phyloP scores from a whole-genome alignment of 805 yeast species.

The Isabelozyma heimii region DNA sequence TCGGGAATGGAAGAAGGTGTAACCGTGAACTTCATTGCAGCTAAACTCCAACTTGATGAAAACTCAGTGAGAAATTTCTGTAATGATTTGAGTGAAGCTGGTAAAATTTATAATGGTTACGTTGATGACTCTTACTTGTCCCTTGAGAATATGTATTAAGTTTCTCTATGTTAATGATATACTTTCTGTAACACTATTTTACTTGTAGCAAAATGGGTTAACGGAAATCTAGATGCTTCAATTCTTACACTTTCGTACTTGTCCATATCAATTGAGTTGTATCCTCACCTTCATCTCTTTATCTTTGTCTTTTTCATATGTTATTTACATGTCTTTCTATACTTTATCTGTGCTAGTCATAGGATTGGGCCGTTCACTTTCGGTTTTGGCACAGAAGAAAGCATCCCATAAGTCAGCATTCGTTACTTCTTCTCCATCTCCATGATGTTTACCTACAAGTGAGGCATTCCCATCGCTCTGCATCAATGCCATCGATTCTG shows the following conservation, averaged over 20 bases:
- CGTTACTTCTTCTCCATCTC: slow-evolving; percentile 59
- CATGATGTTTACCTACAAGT: slow-evolving; percentile 38
- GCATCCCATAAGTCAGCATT: slow-evolving; percentile 62
- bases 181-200: neutral
- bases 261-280: no score
- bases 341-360: neutral
- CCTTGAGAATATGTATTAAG: slow-evolving; percentile 24
- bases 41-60: slow-evolving; percentile 48
- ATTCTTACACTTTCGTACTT: no score
- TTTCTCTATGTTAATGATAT: neutral
- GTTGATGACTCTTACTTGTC: slow-evolving; percentile 64
- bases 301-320: neutral
- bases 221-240: neutral
- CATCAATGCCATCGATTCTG: slow-evolving; percentile 55
- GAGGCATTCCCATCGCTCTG: slow-evolving; percentile 50
- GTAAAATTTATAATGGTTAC: slow-evolving; percentile 65
- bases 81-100: slow-evolving; percentile 59
- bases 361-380: slow-evolving; percentile 4
- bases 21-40: slow-evolving; percentile 61
- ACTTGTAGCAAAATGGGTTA: neutral
- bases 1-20: slow-evolving; percentile 72
- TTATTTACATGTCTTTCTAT: neutral
- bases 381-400: slow-evolving; percentile 41
- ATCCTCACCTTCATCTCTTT: no score
- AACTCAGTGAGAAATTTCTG: slow-evolving; percentile 51